Conservation (phyloP, 2,329 filamentous ascomycete species). For the Hypoxylon rubiginosum region DNA sequence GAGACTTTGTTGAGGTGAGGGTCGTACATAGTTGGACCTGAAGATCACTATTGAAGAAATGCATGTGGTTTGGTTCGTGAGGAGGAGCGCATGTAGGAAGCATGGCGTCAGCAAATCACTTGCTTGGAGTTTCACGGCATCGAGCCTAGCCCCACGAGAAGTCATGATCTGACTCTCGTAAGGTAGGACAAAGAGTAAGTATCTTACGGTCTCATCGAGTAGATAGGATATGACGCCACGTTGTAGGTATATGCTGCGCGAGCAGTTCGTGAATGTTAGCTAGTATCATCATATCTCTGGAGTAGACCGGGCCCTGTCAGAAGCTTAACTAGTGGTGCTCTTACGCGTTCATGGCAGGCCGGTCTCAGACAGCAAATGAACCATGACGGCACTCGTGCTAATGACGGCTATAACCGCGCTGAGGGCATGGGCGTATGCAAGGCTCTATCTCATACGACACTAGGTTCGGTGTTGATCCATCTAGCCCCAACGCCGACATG, state of each 20-base stretch:
- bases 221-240: conserved; percentile 2
- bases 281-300: conserved; percentile 9
- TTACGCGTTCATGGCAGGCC: conserved; percentile 5
- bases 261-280: conserved; percentile 20
- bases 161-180: conserved; percentile 24
- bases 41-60: conserved; percentile 15
- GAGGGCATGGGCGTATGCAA: neutral
- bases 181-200: neutral
- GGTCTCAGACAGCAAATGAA: conserved; percentile 1
- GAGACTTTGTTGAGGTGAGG: neutral
- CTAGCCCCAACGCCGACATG: neutral
- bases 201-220: conserved; percentile 2
- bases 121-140: conserved; percentile 33
- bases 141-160: conserved; percentile 19
- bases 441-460: conserved; percentile 2
- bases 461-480: neutral
- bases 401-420: neutral
- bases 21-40: conserved; percentile 10
- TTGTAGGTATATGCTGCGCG: conserved; percentile 17
- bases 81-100: conserved; percentile 13
- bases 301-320: conserved; percentile 21
- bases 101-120: conserved; percentile 36
- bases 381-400: neutral
- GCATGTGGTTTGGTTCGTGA: conserved; percentile 23
- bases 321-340: conserved; percentile 23